A percentile compares a stretch with the other conserved stretches of the same genome.
Evolutionary conservation across 2,329 filamentous ascomycete genomes (phyloP).

Genomic region (Fusarium sterilihyphosum): DNA sequence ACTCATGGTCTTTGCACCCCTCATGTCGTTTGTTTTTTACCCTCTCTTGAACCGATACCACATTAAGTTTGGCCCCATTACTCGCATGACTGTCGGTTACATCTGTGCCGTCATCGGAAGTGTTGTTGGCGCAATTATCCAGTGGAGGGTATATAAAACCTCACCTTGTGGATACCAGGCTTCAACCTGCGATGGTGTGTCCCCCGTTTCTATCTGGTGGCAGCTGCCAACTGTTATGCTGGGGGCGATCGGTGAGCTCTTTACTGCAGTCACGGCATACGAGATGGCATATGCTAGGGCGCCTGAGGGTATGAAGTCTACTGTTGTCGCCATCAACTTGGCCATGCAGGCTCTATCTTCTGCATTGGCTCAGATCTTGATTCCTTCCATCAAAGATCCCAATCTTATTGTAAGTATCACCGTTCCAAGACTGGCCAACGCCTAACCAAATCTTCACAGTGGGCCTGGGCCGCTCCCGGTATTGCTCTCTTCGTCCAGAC

Average conservation of each 20-base stretch:
- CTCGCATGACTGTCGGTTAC: slow-evolving; percentile 65
- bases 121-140: not conserved
- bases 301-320: slow-evolving; percentile 61
- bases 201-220: not conserved
- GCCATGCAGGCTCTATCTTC: slow-evolving; percentile 57
- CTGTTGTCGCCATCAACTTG: slow-evolving; percentile 62
- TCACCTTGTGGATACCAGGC: not conserved
- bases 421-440: not conserved
- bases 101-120: slow-evolving; percentile 55
- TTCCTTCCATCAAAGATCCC: slow-evolving; percentile 50
- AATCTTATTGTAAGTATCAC: not conserved
- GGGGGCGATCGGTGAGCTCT: slow-evolving; percentile 29
- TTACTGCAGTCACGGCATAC: slow-evolving; percentile 40
- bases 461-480: not conserved
- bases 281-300: slow-evolving; percentile 60
- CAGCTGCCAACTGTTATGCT: not conserved
- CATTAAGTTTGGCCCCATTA: slow-evolving; percentile 68
- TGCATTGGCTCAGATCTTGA: slow-evolving; percentile 53
- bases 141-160: not conserved
- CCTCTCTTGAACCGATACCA: slow-evolving; percentile 61
- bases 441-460: not conserved
- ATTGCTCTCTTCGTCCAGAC: not conserved
- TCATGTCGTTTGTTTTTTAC: slow-evolving; percentile 57
- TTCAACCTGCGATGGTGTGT: not conserved
- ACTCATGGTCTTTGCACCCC: slow-evolving; percentile 59